Base-by-base conservation (phyloP, 2,329 filamentous ascomycete genomes). In the Hysterium pulicare region DNA sequence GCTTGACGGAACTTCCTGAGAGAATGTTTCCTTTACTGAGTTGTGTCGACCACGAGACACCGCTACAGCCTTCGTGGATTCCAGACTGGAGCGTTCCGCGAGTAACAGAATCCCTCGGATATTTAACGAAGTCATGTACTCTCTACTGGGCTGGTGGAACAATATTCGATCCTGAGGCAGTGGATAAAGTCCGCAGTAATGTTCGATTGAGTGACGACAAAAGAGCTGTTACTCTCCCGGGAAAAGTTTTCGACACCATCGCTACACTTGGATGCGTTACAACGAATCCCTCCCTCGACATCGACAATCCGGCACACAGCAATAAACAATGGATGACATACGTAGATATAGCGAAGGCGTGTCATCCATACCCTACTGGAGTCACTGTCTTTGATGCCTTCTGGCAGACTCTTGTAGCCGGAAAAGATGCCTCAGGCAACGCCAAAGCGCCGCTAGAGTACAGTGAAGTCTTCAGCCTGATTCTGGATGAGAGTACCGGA, bases 61-160 rank as follows among this genome's bases (percentile, higher is more conserved):
- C 53, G 15, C 26, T 52, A 1, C 22, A 20, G 11, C 51, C 52
- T 11, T 59, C 57, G 1, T 60, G 57, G 54, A 33, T 54, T 9
- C 57, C 56, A 1, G 55, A 58, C 17, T 59, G 57, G 56, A 52
- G 44, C 22, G 34, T 34, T 2, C 41, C 46, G 9, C 55, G 55
- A 9, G 45, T 50, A 4, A 61, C 56, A 8, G 46, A 53, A 16
- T 40, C 51, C 3, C 22, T 59, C 4, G 56, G 49, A 13, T 56
- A 50, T 24, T 53, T 44, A 16, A 58, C 54, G 1, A 57, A 47
- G 32, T 44, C 52, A 6, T 47, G 46, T 47, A 39, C 47, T 17
- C 19, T 58, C 6, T 59, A 57, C 34, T 35, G 19, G 11, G 48
- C 50, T 5, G 52, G 55, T 6, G 47, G 49, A 2, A 33, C 2